Base-by-base conservation (phyloP, 2,329 filamentous ascomycete species). In the Trichoderma atroviride region DNA sequence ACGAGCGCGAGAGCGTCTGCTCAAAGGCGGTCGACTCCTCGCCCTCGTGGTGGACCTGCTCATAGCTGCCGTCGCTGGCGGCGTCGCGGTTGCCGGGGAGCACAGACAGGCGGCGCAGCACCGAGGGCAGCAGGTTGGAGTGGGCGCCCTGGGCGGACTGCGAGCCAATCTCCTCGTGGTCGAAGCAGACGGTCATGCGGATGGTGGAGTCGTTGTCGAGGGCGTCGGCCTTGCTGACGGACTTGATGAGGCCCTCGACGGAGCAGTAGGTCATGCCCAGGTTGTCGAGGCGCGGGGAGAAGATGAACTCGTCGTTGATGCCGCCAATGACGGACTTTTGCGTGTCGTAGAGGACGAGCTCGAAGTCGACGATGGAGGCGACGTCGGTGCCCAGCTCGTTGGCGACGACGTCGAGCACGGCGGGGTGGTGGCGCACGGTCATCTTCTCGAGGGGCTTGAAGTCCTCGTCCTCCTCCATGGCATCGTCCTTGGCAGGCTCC, bases 91-190 rank as follows among this genome's bases (percentile, higher is more conserved):
- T 83, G 29, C 88, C 86, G 5, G 92, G 91, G 37, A 97, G 85
- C 37, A 93, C 91, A 0, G 93, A 96, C 22, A 99, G 87, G 67
- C 96, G 92, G 71, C 92, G 91, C 66, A 98, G 87, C 58, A 98
- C 90, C 29, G 93, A 88, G 1, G 96, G 95, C 22, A 99, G 87
- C 69, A 97, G 86, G 81, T 97, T 97, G 5, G 93, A 97, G 81
- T 96, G 90, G 22, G 96, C 96, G 71, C 96, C 96, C 77, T 99
- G 96, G 5, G 95, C 94, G 3, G 94, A 97, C 69, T 88, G 90
- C 71, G 93, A 97, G 66, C 96, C 96, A 76, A 99, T 96, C 79
- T 99, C 96, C 81, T 99, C 96, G 82, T 99, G 94, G 79, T 99
- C 96, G 79, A 99, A 99, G 81, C 95, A 92, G 43, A 94, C 91